Evolutionary conservation across 139 green algal genomes (phyloP), one percentile per base, ranked within the genome.

Genomic region (Eudorina sp.): DNA sequence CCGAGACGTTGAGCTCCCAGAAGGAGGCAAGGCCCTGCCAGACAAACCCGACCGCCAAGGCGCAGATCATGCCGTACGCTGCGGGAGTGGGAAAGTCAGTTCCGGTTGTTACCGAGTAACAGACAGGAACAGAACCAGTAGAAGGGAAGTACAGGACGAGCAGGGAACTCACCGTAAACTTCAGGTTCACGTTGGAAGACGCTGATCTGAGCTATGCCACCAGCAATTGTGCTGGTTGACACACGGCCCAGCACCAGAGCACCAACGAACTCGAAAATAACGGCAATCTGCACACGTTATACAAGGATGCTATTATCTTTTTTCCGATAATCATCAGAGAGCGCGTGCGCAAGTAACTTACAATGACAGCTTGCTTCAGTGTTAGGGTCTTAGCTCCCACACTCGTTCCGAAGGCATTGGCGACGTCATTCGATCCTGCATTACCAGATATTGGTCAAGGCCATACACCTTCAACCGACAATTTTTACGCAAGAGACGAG

Each of bases 311-410:
- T n/a, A 45, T 9, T 29, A n/a, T n/a, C n/a, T n/a, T n/a, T n/a
- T n/a, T n/a, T n/a, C n/a, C n/a, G n/a, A n/a, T n/a, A n/a, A n/a
- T n/a, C n/a, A n/a, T n/a, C n/a, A n/a, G n/a, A n/a, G n/a, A n/a
- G n/a, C n/a, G n/a, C n/a, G n/a, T n/a, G n/a, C n/a, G n/a, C n/a
- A n/a, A n/a, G 66, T 41, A 31, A 75, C 88, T 83, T 38, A 91
- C 79, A 1, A 89, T 34, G 6, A 90, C 87, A 7, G 88, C 90
- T 83, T 93, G 90, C 38, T 85, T 84, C 3, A 93, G 72, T 0
- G 91, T 93, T 31, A 94, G 68, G 3, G 91, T 94, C 89, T 94
- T 94, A 36, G 91, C 88, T 53, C 92, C 92, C n/a, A 95, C 91
- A 34, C 53, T 88, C 0, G 92, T 94, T 4, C 89, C 92, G 66